Base-by-base conservation (phyloP, 306 rosid species). In the Begonia fuchsioides region DNA sequence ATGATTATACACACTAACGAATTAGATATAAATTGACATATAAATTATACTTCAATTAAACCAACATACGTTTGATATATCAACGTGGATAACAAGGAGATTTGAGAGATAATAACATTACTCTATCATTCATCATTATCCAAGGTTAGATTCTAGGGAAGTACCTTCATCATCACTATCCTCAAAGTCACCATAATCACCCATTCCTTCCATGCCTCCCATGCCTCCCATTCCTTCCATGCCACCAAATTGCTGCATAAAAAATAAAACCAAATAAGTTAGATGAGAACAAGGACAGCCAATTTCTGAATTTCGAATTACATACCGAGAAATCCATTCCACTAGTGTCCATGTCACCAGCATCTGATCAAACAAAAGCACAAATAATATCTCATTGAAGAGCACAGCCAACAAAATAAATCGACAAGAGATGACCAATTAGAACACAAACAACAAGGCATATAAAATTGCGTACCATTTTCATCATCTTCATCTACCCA, bases 251-350 rank as follows among this genome's bases (percentile, higher is more conserved):
- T 80, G 85, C 98, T 90, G 78, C 74, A 77, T 32, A 13, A 61
- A 1, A 19, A 19, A 19, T n/a, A 17, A 57, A 35, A 45, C 9
- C 9, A 47, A 13, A 50, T 41, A 47, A 60, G 26, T 38, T 19
- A 53, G 17, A 43, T 26, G 17, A 41, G 14, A 19, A 3, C 3
- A 14, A 6, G 19, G 12, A 19, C 6, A 44, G 9, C 7, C 18
- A 2, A 15, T 52, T 44, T n/a, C 49, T 14, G 5, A 50, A 50
- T 54, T 47, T 13, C 7, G 15, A 38, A 17, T 1, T 50, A 60
- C 94, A 67, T 72, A 92, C 98, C 76, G 94, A 92, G 74, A 92
- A 85, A 65, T 92, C 98, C 98, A 92, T 92, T 41, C 93, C 98
- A 53, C 87, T 94, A 66, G 79, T 49, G 59, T 90, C 96, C 68